These are phyloP conservation scores for Coelastrella sp. DNA, from an alignment of 139 green algal species.

Conservation along the genomic window DNA sequence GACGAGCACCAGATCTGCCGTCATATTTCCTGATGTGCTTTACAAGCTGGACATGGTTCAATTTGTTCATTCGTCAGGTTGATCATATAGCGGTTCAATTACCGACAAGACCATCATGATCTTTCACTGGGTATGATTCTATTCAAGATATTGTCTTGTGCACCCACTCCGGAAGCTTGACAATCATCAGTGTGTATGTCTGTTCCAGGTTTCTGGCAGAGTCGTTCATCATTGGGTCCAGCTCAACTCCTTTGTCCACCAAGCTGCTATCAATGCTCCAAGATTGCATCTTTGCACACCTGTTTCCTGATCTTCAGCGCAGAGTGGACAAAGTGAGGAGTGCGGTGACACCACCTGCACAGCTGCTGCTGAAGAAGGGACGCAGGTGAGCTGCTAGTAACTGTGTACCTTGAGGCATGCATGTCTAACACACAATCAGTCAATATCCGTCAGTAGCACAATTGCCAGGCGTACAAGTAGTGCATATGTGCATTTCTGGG, in stretches of 20 bases:
- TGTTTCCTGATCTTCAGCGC: slow-evolving; percentile 71
- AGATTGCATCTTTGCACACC: slow-evolving; percentile 60
- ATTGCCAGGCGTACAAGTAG: too few relatives aligned
- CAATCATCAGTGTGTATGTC: neutral
- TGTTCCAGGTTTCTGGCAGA: slow-evolving; percentile 45
- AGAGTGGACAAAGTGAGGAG: slow-evolving; percentile 64
- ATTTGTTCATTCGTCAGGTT: too few relatives aligned
- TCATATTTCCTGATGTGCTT: too few relatives aligned
- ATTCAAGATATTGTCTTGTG: neutral
- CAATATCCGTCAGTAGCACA: too few relatives aligned
- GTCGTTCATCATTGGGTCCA: slow-evolving; percentile 30
- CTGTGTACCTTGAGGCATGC: too few relatives aligned
- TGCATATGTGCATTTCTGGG: too few relatives aligned
- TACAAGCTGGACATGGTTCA: too few relatives aligned
- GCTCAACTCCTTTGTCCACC: slow-evolving; percentile 47
- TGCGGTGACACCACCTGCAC: slow-evolving; percentile 52
- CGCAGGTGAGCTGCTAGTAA: slow-evolving; percentile 68
- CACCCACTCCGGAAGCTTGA: neutral
- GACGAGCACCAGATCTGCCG: too few relatives aligned
- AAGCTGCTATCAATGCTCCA: slow-evolving; percentile 68
- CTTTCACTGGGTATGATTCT: too few relatives aligned
- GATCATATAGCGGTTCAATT: too few relatives aligned
- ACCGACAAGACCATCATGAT: too few relatives aligned
- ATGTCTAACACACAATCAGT: neutral
- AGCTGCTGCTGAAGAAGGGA: slow-evolving; percentile 76